These are phyloP conservation scores for Plantago major DNA, from an alignment of 257 asterid species.

Conservation along the genomic window DNA sequence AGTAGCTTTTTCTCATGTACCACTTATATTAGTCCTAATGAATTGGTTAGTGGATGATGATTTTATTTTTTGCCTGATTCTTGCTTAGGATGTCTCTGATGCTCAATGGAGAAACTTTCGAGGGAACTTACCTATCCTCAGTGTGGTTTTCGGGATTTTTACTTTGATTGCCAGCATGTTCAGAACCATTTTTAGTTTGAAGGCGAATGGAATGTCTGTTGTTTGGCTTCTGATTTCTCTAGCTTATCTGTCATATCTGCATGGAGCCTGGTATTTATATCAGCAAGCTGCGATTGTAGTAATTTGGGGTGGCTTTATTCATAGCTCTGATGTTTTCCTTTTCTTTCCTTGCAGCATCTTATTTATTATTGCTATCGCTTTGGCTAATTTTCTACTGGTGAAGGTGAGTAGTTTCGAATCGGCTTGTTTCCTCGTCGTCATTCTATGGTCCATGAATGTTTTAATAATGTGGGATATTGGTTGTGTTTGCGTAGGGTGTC, in stretches of 20 bases:
- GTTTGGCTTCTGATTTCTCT: conserved; percentile 69
- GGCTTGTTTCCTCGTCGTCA: conserved; percentile 7
- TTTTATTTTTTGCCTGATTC: conserved; percentile 9
- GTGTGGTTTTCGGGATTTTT: conserved; percentile 63
- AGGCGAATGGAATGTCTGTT: conserved; percentile 78
- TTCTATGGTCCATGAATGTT: not conserved
- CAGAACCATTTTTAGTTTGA: conserved; percentile 43
- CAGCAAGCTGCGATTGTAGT: conserved; percentile 8
- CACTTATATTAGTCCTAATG: not conserved
- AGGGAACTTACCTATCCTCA: conserved; percentile 70
- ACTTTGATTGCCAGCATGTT: conserved; percentile 54
- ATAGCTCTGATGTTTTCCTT: conserved; percentile 16
- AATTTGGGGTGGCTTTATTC: conserved; percentile 17
- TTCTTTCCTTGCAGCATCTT: conserved; percentile 52
- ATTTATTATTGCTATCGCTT: conserved; percentile 60
- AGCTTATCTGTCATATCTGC: conserved; percentile 66
- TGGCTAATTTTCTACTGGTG: conserved; percentile 76
- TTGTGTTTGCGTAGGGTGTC: no score
- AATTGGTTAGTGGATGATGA: not conserved
- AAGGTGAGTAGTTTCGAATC: conserved; percentile 51
- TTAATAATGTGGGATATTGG: no score
- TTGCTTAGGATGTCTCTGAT: conserved; percentile 76
- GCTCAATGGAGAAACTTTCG: conserved; percentile 95
- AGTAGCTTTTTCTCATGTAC: not conserved
- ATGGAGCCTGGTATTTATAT: conserved; percentile 75